phyloP scores from a whole-genome alignment of 257 asterid species.

The Thymus mandschuricus region DNA sequence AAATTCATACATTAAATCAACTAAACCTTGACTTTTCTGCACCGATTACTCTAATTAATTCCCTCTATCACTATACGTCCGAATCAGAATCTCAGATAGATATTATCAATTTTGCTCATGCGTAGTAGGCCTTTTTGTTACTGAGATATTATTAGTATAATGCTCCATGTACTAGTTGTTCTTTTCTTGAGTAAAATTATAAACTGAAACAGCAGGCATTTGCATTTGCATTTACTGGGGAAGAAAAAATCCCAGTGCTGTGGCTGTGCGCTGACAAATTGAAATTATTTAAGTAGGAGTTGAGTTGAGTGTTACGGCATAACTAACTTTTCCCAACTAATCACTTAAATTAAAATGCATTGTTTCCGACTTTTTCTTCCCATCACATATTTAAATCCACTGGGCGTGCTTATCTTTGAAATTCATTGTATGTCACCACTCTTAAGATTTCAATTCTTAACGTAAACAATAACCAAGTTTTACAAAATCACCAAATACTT shows the following conservation, averaged over 20 bases:
- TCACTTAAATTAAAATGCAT: slow-evolving; percentile 2
- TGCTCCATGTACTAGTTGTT: no score
- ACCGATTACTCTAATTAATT: background rate
- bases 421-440: no score
- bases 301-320: slow-evolving; percentile 27
- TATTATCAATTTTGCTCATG: slow-evolving; percentile 16
- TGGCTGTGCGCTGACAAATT: slow-evolving; percentile 26
- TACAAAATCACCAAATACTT: no score
- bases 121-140: slow-evolving; percentile 4
- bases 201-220: slow-evolving; percentile 8
- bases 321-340: slow-evolving; percentile 35
- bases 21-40: slow-evolving; percentile 20
- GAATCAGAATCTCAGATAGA: slow-evolving; percentile 16
- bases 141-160: background rate
- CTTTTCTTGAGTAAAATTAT: no score
- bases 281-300: slow-evolving; percentile 5
- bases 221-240: background rate
- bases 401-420: background rate
- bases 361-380: background rate
- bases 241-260: slow-evolving; percentile 2
- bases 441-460: no score
- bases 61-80: background rate
- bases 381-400: slow-evolving; percentile 1
- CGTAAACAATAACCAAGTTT: no score
- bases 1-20: slow-evolving; percentile 8